A percentile compares a stretch with the other conserved stretches of the same genome.
Conservation (phyloP, 2,329 filamentous ascomycete species). For the Paracorniculantispora psalliotae region DNA sequence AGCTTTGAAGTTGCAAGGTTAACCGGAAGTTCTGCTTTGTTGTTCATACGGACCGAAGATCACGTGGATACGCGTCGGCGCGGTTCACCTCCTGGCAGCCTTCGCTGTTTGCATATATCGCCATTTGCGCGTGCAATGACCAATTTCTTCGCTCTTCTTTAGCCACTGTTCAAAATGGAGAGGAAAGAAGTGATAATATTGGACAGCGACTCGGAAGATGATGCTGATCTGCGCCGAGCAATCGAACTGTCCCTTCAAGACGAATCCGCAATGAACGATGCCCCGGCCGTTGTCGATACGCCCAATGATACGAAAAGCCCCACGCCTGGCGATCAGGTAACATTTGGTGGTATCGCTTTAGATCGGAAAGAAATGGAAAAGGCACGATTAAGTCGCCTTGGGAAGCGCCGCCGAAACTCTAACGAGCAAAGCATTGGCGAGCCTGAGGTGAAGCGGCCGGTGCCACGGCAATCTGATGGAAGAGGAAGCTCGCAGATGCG, state of each 20-base stretch:
- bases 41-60: background rate
- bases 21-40: background rate
- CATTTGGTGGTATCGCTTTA: slow-evolving; percentile 46
- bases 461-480: background rate
- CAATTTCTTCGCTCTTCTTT: background rate
- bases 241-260: slow-evolving; percentile 53
- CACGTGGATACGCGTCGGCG: slow-evolving; percentile 4
- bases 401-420: slow-evolving; percentile 43
- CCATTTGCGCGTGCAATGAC: background rate
- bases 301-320: background rate
- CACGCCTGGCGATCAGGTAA: background rate
- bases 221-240: slow-evolving; percentile 55
- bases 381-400: slow-evolving; percentile 67
- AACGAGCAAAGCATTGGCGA: background rate
- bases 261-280: slow-evolving; percentile 12
- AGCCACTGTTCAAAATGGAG: slow-evolving; percentile 17
- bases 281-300: slow-evolving; percentile 9
- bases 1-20: background rate
- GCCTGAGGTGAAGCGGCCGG: background rate
- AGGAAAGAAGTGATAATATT: slow-evolving; percentile 22
- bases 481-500: slow-evolving; percentile 22
- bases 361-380: slow-evolving; percentile 82
- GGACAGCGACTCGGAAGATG: slow-evolving; percentile 41
- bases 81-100: background rate
- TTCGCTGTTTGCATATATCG: background rate